These are phyloP conservation scores for Imleria badia DNA, from an alignment of 768 basidiomycete genomes.

Conservation along the genomic window DNA sequence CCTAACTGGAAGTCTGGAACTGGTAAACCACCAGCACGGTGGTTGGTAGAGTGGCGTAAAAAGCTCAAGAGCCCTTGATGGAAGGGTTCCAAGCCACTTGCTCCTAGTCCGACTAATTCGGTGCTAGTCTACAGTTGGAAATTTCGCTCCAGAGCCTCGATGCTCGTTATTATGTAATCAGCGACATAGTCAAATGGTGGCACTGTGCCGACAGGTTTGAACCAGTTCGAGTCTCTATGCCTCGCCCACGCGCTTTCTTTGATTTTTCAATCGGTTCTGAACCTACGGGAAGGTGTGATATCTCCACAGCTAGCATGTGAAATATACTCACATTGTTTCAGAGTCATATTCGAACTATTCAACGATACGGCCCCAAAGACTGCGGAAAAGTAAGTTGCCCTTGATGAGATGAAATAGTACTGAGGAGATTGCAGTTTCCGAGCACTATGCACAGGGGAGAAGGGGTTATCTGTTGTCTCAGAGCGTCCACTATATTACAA, in stretches of 20 bases:
- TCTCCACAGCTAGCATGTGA: neutral
- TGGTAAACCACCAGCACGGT: neutral
- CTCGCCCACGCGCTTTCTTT: slow-evolving; percentile 64
- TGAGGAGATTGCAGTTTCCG: slow-evolving; percentile 60
- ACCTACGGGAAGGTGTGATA: slow-evolving; percentile 53
- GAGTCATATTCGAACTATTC: slow-evolving; percentile 76
- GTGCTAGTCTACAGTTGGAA: neutral
- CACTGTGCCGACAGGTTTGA: neutral
- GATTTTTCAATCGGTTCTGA: slow-evolving; percentile 56
- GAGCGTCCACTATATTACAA: slow-evolving; percentile 83
- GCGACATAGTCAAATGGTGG: neutral
- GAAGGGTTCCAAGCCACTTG: neutral
- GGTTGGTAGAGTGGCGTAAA: neutral
- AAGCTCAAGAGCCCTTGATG: neutral
- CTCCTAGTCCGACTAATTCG: neutral
- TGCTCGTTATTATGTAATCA: slow-evolving; percentile 17
- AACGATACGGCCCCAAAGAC: slow-evolving; percentile 73
- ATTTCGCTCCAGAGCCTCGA: too few relatives aligned
- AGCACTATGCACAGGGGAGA: slow-evolving; percentile 83
- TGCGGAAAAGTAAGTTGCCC: slow-evolving; percentile 64
- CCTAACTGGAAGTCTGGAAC: slow-evolving; percentile 1
- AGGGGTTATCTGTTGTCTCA: slow-evolving; percentile 62
- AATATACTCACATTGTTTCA: slow-evolving; percentile 29
- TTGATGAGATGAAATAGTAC: neutral
- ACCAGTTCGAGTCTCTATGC: slow-evolving; percentile 35